Evolutionary conservation across 148 eudicot genomes (phyloP).

Genomic region (Chenopodium formosanum): DNA sequence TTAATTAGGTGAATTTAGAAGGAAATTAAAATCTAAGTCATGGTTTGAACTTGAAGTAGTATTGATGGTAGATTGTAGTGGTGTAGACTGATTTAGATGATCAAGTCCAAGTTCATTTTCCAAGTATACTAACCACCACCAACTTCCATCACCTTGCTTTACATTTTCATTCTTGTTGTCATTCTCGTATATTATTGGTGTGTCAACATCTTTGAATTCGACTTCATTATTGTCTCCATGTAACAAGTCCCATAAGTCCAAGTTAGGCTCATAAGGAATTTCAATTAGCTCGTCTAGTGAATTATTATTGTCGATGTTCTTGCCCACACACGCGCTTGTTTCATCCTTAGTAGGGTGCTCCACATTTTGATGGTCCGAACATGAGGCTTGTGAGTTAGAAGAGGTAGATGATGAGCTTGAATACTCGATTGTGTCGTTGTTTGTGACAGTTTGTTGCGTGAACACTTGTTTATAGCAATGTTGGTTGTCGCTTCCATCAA

Average conservation of each 20-base stretch:
- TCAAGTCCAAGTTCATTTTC: conserved; percentile 49
- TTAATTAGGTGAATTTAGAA: conserved; percentile 21
- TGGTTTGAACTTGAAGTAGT: not conserved
- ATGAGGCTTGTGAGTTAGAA: conserved; percentile 21
- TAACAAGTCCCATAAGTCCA: conserved; percentile 45
- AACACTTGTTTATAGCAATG: conserved; percentile 5
- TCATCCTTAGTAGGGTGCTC: not conserved
- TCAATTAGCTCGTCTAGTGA: conserved; percentile 25
- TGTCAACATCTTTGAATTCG: conserved; percentile 24
- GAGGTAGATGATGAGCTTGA: conserved; percentile 27
- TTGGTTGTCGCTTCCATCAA: conserved; percentile 10
- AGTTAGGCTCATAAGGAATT: conserved; percentile 45
- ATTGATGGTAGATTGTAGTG: conserved; percentile 15
- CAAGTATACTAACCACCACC: conserved; percentile 50
- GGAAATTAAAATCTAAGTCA: not conserved
- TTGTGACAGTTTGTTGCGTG: conserved; percentile 14
- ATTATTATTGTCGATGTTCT: not conserved
- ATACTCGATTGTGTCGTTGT: conserved; percentile 12
- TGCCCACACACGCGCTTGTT: not conserved
- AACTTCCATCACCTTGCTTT: conserved; percentile 17
- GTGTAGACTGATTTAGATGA: conserved; percentile 17
- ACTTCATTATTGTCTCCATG: conserved; percentile 33
- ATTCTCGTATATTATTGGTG: conserved; percentile 7
- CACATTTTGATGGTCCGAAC: not conserved
- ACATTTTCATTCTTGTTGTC: not conserved